Conservation (phyloP, 495 filamentous ascomycete genomes). For the Talaromyces wortmannii region DNA sequence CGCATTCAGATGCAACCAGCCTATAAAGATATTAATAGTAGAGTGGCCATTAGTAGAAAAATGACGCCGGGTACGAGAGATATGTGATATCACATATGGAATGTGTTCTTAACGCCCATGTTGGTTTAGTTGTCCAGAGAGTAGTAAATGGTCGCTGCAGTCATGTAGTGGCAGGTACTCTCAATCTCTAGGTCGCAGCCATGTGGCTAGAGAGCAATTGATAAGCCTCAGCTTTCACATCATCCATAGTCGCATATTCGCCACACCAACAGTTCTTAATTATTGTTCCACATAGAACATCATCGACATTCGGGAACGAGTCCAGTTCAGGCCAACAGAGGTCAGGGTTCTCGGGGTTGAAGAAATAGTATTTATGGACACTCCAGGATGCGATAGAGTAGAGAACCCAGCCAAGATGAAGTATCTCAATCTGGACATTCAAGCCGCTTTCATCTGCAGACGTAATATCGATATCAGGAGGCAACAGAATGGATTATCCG, state of each 20-base stretch:
- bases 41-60: too few species aligned
- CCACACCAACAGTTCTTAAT: conserved; percentile 11
- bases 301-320: conserved; percentile 11
- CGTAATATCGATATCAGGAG: conserved; percentile 10
- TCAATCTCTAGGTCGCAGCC: too few species aligned
- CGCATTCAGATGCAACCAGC: too few species aligned
- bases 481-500: conserved; percentile 10
- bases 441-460: conserved; percentile 8
- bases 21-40: too few species aligned
- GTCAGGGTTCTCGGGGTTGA: conserved; percentile 8
- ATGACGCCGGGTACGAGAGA: too few species aligned
- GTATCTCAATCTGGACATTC: conserved; percentile 12
- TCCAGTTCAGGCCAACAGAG: conserved; percentile 7
- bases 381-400: conserved; percentile 14
- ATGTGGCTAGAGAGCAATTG: conserved; percentile 1
- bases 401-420: conserved; percentile 13
- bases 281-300: conserved; percentile 9
- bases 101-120: too few species aligned
- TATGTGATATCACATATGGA: too few species aligned
- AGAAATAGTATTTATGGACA: conserved; percentile 14
- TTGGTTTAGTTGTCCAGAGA: too few species aligned
- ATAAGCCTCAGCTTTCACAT: conserved; percentile 5
- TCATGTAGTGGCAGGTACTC: too few species aligned
- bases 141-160: too few species aligned
- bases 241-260: conserved; percentile 9